phyloP scores from a whole-genome alignment of 768 basidiomycete genomes.

The Serpula lacrymans region DNA sequence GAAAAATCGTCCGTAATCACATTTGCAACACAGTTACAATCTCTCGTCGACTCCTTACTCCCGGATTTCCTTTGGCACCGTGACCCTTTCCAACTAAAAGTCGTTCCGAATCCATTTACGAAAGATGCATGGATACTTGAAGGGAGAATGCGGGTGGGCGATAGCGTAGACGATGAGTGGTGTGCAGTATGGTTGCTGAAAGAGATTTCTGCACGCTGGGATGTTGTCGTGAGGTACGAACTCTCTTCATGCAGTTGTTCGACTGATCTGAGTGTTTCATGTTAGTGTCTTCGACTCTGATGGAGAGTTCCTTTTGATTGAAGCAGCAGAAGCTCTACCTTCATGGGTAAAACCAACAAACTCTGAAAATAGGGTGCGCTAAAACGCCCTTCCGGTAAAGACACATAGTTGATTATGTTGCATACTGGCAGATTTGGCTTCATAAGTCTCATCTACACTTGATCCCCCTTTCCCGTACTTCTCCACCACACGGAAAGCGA shows the following conservation, averaged over 20 bases:
- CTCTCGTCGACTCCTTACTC: slow-evolving; percentile 52
- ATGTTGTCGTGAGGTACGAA: slow-evolving; percentile 72
- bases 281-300: slow-evolving; percentile 73
- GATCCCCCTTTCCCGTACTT: slow-evolving; percentile 74
- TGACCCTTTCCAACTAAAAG: slow-evolving; percentile 76
- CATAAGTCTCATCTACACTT: slow-evolving; percentile 80
- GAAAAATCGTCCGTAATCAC: slow-evolving; percentile 62
- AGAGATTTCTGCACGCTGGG: slow-evolving; percentile 75
- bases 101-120: slow-evolving; percentile 45
- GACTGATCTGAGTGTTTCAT: slow-evolving; percentile 3
- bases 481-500: slow-evolving; percentile 56
- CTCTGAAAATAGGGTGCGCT: slow-evolving; percentile 86
- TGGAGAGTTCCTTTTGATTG: slow-evolving; percentile 94
- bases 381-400: slow-evolving; percentile 30
- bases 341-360: slow-evolving; percentile 90
- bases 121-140: slow-evolving; percentile 57
- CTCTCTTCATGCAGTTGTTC: neutral
- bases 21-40: slow-evolving; percentile 64
- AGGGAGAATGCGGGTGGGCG: slow-evolving; percentile 88
- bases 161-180: slow-evolving; percentile 99
- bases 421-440: slow-evolving; percentile 80
- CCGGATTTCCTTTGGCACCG: slow-evolving; percentile 78
- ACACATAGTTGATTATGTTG: slow-evolving; percentile 26
- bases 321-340: slow-evolving; percentile 88
- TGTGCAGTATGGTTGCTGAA: slow-evolving; percentile 85